phyloP scores from a whole-genome alignment of 768 basidiomycete genomes.

The Pulveroboletus sp. region DNA sequence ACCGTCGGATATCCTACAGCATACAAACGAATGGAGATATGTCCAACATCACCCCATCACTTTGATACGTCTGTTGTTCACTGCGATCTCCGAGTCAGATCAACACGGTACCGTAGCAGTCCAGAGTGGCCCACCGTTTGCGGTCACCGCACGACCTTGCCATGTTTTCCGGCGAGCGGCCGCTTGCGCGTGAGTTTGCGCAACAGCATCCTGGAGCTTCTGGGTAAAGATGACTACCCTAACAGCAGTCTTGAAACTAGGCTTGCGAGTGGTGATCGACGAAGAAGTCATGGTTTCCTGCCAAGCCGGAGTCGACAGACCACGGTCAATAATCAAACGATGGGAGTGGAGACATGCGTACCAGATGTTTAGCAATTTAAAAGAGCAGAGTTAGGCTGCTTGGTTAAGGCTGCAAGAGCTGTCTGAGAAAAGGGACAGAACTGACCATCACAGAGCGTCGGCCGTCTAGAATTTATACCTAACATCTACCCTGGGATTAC shows the following conservation, averaged over 20 bases:
- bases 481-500: no score
- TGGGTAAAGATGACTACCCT: constrained; percentile 20
- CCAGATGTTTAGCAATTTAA: constrained; percentile 3
- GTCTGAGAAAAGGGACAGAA: not conserved
- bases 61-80: no score
- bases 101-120: no score
- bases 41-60: no score
- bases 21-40: no score
- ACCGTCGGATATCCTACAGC: no score
- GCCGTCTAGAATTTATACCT: constrained; percentile 16
- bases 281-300: not conserved
- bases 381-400: not conserved
- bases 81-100: no score
- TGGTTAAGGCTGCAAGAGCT: not conserved
- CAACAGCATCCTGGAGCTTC: constrained; percentile 20
- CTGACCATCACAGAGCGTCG: not conserved
- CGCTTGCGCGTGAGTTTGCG: constrained; percentile 3
- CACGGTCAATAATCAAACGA: not conserved
- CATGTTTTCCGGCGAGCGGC: not conserved
- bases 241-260: constrained; percentile 22
- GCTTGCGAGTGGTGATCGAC: not conserved
- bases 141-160: no score
- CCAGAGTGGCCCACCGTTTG: no score
- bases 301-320: not conserved
- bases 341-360: not conserved